Percentiles rank a stretch among this genome's conserved stretches.
phyloP scores from a whole-genome alignment of 306 rosid species.

The Astragalus membranaceus region DNA sequence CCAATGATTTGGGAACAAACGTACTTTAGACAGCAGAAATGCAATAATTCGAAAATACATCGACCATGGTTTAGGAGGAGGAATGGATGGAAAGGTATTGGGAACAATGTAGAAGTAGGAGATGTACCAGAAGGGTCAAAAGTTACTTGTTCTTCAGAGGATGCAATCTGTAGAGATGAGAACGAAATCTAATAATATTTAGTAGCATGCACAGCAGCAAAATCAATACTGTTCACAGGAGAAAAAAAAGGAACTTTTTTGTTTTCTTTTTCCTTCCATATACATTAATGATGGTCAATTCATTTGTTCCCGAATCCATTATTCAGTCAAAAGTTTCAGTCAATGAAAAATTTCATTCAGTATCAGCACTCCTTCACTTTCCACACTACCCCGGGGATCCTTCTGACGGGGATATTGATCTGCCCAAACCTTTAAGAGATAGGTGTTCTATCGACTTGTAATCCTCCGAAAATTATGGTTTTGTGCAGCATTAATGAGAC shows the following conservation, averaged over 20 bases:
- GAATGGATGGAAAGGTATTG: conserved; percentile 44
- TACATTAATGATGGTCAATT: conserved; percentile 48
- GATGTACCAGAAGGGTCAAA: conserved; percentile 41
- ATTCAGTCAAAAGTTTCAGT: too few species aligned
- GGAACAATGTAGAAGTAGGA: conserved; percentile 47
- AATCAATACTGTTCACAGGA: conserved; percentile 59
- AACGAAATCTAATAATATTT: conserved; percentile 47
- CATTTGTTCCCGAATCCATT: conserved; percentile 48
- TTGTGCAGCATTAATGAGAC: conserved; percentile 4
- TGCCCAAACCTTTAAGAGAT: conserved; percentile 39
- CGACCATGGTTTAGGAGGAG: conserved; percentile 56
- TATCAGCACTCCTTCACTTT: conserved; percentile 39
- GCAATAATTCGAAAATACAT: conserved; percentile 54
- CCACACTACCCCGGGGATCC: conserved; percentile 3
- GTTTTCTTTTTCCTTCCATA: conserved; percentile 31
- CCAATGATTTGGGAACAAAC: conserved; percentile 55
- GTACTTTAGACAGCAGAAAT: conserved; percentile 83
- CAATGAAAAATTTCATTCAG: conserved; percentile 55
- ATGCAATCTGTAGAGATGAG: conserved; percentile 54
- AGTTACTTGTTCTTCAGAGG: conserved; percentile 48
- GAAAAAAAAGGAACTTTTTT: conserved; percentile 27
- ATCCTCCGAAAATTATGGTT: conserved; percentile 16
- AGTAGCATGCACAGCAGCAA: conserved; percentile 55
- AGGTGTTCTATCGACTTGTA: conserved; percentile 27
- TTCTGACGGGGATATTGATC: conserved; percentile 29